Base-by-base conservation (phyloP, 768 basidiomycete genomes). In the Amanita exitialis region DNA sequence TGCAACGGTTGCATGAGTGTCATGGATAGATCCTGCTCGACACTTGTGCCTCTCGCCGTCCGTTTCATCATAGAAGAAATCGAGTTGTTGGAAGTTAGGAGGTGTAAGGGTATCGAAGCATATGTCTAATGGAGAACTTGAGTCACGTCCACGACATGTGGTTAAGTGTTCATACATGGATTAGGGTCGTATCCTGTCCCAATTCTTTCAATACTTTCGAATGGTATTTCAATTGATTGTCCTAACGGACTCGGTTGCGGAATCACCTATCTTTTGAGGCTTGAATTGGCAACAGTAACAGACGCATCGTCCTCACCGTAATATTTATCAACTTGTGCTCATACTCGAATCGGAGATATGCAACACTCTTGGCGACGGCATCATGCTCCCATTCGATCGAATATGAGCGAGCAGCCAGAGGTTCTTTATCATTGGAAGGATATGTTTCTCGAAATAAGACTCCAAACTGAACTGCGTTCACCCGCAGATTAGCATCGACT, bases 371-470 rank as follows among this genome's bases (percentile, higher is more conserved):
- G 6, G 58, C 54, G 36, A 65, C 61, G 53, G 77, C 80, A 37
- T 77, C 67, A 36, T 71, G 64, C 49, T 84, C 77, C 75, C 80
- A 87, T 64, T 90, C 89, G 3, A 80, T 66, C 0, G 86, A 89
- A 61, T 85, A 90, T 2, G 71, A 68, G 7, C 80, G 76, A 15
- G 71, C 63, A 15, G 58, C 57, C 39, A 64, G 64, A 6, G 59
- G 65, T 6, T 55, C 58, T 58, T 62, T 48, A 47, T 61, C 59
- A 55, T 50, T 57, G 32, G 56, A 34, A 34, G 66, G 61, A 59
- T 70, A 64, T 30, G 54, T 59, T 6, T 66, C 60, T 28, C 72
- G 69, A 57, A 76, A 79, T 60, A 76, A 77, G 28, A 75, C 56
- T 20, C 88, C 87, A 54, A 89, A 81, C 62, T 90, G 87, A 37